A percentile compares a stretch with the other conserved stretches of the same genome.
Evolutionary conservation across 495 filamentous ascomycete species (phyloP).

Genomic region (Penicillium odoratum): DNA sequence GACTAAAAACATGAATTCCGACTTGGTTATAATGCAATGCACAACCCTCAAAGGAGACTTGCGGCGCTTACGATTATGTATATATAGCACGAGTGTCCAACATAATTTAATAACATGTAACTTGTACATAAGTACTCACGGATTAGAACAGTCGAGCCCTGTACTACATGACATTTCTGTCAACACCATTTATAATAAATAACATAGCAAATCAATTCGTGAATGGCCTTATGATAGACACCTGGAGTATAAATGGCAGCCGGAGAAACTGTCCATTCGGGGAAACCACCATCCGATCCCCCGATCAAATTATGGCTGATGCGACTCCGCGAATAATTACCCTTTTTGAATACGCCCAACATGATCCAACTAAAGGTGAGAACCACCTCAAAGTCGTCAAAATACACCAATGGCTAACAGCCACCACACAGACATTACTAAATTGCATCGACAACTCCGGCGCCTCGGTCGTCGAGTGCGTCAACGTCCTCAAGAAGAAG

Average conservation of each 20-base stretch:
- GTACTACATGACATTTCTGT: too few species aligned
- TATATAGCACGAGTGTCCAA: too few species aligned
- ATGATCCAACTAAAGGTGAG: conserved; percentile 99
- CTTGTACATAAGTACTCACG: too few species aligned
- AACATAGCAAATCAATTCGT: neutral
- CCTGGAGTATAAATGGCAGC: neutral
- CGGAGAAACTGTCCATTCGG: conserved; percentile 26
- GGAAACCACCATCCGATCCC: conserved; percentile 27
- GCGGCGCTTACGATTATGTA: too few species aligned
- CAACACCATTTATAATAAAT: too few species aligned
- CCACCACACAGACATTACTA: conserved; percentile 75
- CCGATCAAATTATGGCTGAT: conserved; percentile 28
- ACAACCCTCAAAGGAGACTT: too few species aligned
- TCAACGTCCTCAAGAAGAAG: conserved; percentile 88
- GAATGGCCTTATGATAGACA: neutral
- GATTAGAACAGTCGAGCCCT: too few species aligned
- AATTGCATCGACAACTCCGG: conserved; percentile 99
- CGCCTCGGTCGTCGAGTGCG: conserved; percentile 95
- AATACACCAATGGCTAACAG: conserved; percentile 15
- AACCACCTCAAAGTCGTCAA: neutral
- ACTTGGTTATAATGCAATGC: too few species aligned
- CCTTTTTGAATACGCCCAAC: conserved; percentile 43
- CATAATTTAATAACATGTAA: too few species aligned
- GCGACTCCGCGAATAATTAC: conserved; percentile 7
- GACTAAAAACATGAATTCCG: too few species aligned